Evolutionary conservation across 108 stramenopile genomes (phyloP).

Genomic region (Asterionellopsis glacialis): DNA sequence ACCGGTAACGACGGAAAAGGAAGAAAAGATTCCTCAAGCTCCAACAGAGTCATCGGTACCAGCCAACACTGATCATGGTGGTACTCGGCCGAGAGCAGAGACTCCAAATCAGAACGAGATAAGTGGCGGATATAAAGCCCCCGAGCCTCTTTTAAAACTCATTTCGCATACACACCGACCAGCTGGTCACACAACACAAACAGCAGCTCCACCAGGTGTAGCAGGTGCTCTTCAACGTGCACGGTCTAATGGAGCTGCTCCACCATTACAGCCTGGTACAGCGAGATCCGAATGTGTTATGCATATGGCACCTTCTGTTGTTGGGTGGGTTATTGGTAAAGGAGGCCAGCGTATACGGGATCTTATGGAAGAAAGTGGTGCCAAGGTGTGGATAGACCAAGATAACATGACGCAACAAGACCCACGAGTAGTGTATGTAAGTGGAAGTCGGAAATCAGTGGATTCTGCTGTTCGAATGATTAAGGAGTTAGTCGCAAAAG

Average conservation of each 20-base stretch:
- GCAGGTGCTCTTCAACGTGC: slow-evolving; percentile 11
- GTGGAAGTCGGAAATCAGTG: slow-evolving; percentile 67
- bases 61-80: background rate
- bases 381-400: slow-evolving; percentile 92
- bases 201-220: background rate
- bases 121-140: slow-evolving; percentile 9
- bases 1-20: slow-evolving; percentile 9
- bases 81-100: background rate
- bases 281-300: slow-evolving; percentile 55
- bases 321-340: slow-evolving; percentile 90
- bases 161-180: slow-evolving; percentile 26
- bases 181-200: slow-evolving; percentile 1
- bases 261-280: slow-evolving; percentile 13
- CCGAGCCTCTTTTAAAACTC: slow-evolving; percentile 40
- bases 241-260: slow-evolving; percentile 19
- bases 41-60: background rate
- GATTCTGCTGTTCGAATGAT: slow-evolving; percentile 73
- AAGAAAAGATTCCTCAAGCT: slow-evolving; percentile 19
- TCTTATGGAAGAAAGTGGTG: slow-evolving; percentile 87
- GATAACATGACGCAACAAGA: slow-evolving; percentile 70
- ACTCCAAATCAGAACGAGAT: slow-evolving; percentile 12
- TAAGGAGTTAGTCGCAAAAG: slow-evolving; percentile 70
- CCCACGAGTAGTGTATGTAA: slow-evolving; percentile 78
- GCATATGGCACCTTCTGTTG: slow-evolving; percentile 69
- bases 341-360: slow-evolving; percentile 84